Evolutionary conservation across 257 asterid species (phyloP).

Genomic region (Jacaranda copaia): DNA sequence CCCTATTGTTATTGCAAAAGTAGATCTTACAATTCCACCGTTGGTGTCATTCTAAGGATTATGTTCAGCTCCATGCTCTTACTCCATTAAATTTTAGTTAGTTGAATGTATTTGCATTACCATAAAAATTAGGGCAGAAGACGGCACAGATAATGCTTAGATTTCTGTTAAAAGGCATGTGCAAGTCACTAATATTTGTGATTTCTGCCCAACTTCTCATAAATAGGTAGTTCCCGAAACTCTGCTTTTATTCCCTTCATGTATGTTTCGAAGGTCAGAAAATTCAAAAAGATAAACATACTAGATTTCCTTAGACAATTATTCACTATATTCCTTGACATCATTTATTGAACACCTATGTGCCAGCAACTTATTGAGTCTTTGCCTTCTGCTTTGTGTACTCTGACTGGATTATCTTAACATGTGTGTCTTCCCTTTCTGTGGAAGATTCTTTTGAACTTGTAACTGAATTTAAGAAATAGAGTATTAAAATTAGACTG

Average conservation of each 20-base stretch:
- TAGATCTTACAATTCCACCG: no score
- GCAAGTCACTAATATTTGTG: no score
- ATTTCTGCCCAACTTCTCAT: constrained; percentile 22
- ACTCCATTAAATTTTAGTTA: no score
- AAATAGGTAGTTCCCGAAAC: neutral
- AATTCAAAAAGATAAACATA: neutral
- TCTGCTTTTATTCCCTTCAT: no score
- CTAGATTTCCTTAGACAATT: neutral
- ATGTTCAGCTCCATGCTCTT: no score
- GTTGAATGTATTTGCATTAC: no score
- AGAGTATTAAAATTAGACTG: constrained; percentile 3
- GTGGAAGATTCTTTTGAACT: neutral
- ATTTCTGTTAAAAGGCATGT: no score
- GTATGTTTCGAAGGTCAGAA: neutral
- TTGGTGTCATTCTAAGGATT: no score
- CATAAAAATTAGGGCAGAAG: no score
- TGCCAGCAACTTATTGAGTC: neutral
- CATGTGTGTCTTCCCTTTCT: neutral
- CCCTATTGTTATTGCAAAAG: no score
- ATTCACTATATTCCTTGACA: neutral
- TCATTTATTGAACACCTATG: neutral
- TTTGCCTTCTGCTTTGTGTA: neutral
- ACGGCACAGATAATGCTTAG: no score
- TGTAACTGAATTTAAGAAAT: constrained; percentile 13
- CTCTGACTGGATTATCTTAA: constrained; percentile 5